phyloP scores from a whole-genome alignment of 805 yeast genomes.

The Candida takata region DNA sequence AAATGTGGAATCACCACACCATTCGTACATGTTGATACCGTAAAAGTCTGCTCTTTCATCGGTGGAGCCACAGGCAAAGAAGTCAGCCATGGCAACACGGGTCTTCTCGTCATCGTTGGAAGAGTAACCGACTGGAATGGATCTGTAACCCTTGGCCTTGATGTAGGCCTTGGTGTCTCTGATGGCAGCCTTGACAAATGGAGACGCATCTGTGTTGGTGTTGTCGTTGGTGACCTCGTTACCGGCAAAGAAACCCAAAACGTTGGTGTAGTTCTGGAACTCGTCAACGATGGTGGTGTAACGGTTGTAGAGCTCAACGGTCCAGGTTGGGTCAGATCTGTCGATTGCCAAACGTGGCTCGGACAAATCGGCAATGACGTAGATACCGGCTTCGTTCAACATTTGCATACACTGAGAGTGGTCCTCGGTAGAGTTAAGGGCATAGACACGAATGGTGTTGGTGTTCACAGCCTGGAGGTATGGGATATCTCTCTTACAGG shows the following conservation, averaged over 20 bases:
- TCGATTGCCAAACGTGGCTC: conserved; percentile 58
- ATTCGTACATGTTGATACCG: conserved; percentile 85
- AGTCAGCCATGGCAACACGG: conserved; percentile 63
- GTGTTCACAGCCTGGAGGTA: conserved; percentile 55
- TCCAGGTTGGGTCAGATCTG: conserved; percentile 60
- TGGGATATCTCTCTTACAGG: conserved; percentile 71
- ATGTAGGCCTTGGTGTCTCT: conserved; percentile 73
- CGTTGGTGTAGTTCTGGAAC: conserved; percentile 63
- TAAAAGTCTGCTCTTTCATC: conserved; percentile 69
- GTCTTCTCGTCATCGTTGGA: conserved; percentile 68
- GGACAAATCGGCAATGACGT: conserved; percentile 73
- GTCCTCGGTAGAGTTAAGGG: conserved; percentile 55
- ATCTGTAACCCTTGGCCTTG: conserved; percentile 50
- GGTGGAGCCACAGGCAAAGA: conserved; percentile 66
- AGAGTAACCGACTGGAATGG: conserved; percentile 76
- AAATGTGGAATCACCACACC: conserved; percentile 70
- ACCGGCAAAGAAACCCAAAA: conserved; percentile 81
- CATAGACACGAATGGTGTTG: conserved; percentile 71
- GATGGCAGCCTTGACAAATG: conserved; percentile 77
- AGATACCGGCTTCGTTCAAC: conserved; percentile 68
- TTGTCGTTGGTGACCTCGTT: conserved; percentile 71
- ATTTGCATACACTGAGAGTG: conserved; percentile 64
- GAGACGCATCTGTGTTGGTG: conserved; percentile 66
- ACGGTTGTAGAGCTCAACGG: conserved; percentile 52
- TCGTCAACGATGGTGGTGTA: conserved; percentile 64